Base-by-base conservation (phyloP, 2,329 filamentous ascomycete genomes). In the Eutypa lata region DNA sequence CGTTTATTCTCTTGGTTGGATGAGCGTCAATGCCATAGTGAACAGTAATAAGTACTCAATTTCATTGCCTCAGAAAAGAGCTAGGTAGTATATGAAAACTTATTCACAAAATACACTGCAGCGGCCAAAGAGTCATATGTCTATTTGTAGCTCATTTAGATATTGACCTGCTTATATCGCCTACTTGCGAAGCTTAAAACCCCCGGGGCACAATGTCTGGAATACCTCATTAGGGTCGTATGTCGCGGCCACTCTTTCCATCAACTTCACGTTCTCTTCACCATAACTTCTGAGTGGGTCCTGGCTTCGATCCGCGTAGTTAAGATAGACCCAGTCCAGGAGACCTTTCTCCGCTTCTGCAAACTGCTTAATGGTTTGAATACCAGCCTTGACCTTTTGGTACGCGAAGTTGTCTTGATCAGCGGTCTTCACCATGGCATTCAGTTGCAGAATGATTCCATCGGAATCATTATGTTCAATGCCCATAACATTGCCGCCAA, bases 221-320 rank as follows among this genome's bases (percentile, higher is more conserved):
- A 55, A 55, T 1, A 52, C 47, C 33, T 38, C 14, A 7, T 52
- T 19, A 4, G 44, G 53, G 21, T 65, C 61, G 50, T 61, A 62
- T 24, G 51, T 52, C 5, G n/a, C 44, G 16, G 60, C 53, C 13
- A 61, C 56, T 8, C 52, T 19, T 18, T 52, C 53, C 48, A 65
- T 54, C 19, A 58, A 53, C 14, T 48, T 38, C n/a, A 63, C 51
- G 50, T 58, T 63, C 31, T 53, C 49, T 19, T 19, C 24, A 6
- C 61, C 60, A 45, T 64, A 65, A 37, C 59, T 55, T 13, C 35
- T 44, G 3, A 63, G 49, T 5, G 57, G 56, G 40, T 57, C 55
- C 49, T 65, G 60, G 22, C 26, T 51, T 7, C 43, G 19, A 28
- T 56, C 62, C 8, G 61, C 60, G 37, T 65, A 64, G 54, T 64